phyloP scores from a whole-genome alignment of 768 basidiomycete species.

The Gelatoporia subvermispora region DNA sequence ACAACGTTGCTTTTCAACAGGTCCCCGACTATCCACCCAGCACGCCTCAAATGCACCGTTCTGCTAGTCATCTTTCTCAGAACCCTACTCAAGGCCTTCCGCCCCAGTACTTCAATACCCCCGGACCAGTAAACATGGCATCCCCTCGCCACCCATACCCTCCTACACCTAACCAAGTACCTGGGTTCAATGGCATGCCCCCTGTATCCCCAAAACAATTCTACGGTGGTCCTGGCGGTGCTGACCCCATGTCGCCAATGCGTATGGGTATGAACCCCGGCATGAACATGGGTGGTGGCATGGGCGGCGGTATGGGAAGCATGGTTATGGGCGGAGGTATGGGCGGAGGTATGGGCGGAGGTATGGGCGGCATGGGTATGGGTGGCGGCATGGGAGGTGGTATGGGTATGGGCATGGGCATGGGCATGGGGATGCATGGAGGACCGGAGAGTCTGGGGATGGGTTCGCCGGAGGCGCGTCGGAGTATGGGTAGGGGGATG shows the following conservation, averaged over 20 bases:
- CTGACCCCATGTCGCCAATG: constrained; percentile 13
- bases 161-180: constrained; percentile 18
- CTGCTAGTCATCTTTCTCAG: neutral
- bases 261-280: constrained; percentile 13
- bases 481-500: constrained; percentile 21
- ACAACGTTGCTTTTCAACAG: neutral
- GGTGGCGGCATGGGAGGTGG: constrained; percentile 9
- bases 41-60: neutral
- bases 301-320: constrained; percentile 12
- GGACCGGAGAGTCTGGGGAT: constrained; percentile 12
- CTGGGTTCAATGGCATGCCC: constrained; percentile 18
- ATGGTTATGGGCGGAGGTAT: neutral
- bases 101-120: constrained; percentile 8
- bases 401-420: constrained; percentile 22
- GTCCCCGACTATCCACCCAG: constrained; percentile 12
- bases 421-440: constrained; percentile 14
- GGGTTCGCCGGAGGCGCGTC: constrained; percentile 20
- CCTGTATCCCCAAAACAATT: constrained; percentile 38
- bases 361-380: constrained; percentile 11
- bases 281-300: constrained; percentile 13
- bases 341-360: constrained; percentile 12
- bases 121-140: constrained; percentile 11
- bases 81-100: constrained; percentile 3
- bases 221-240: constrained; percentile 27
- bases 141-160: constrained; percentile 16